A percentile compares a stretch with the other conserved stretches of the same genome.
These are phyloP conservation scores for Claviceps sp. DNA, from an alignment of 2,329 filamentous ascomycete species.

Conservation along the genomic window DNA sequence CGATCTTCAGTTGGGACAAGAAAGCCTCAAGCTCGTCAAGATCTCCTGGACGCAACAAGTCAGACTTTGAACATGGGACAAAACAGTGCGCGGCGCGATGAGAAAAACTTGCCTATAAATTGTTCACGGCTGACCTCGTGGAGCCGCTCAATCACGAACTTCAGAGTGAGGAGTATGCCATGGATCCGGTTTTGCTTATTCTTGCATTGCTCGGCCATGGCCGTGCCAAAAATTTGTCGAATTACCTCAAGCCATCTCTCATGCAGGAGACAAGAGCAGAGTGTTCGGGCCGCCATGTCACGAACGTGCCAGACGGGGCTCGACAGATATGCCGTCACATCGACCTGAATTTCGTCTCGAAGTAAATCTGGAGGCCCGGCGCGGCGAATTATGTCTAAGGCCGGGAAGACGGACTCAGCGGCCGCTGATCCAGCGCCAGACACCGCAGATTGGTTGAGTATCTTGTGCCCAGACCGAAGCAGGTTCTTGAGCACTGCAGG, in stretches of 20 bases:
- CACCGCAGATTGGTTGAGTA: slow-evolving; percentile 24
- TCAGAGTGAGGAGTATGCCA: slow-evolving; percentile 42
- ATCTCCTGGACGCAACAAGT: slow-evolving; percentile 14
- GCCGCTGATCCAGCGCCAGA: slow-evolving; percentile 19
- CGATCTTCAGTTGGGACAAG: slow-evolving; percentile 15
- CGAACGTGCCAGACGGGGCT: slow-evolving; percentile 69
- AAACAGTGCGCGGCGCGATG: too few relatives aligned
- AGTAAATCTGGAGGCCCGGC: slow-evolving; percentile 50
- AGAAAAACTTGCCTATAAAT: slow-evolving; percentile 25
- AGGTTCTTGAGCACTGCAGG: slow-evolving; percentile 50
- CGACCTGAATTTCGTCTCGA: slow-evolving; percentile 38
- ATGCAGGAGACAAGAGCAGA: slow-evolving; percentile 48
- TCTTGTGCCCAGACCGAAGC: slow-evolving; percentile 37
- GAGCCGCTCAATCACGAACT: slow-evolving; percentile 42
- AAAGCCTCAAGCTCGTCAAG: slow-evolving; percentile 17
- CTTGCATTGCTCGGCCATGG: slow-evolving; percentile 12
- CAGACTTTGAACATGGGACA: neutral
- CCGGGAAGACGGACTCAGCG: slow-evolving; percentile 63
- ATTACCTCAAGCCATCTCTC: slow-evolving; percentile 34
- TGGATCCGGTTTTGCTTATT: slow-evolving; percentile 41
- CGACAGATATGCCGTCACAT: slow-evolving; percentile 49
- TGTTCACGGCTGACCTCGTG: slow-evolving; percentile 30
- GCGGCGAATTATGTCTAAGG: slow-evolving; percentile 66
- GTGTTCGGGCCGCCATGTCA: slow-evolving; percentile 64
- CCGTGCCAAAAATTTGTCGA: slow-evolving; percentile 21